Evolutionary conservation across 164 flowering plant species (phyloP).

Genomic region (Piper betle): DNA sequence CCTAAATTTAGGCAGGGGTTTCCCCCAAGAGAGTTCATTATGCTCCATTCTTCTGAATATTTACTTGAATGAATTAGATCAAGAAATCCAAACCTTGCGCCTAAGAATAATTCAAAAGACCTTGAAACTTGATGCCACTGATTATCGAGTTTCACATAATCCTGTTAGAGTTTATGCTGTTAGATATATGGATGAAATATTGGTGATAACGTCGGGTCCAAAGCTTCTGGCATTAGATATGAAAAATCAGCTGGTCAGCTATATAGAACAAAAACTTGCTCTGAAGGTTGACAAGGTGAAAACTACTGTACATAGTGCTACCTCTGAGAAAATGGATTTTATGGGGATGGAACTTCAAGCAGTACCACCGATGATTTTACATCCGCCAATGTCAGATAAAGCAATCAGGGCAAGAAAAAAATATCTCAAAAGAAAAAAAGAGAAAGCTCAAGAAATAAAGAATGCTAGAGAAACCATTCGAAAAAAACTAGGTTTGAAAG

Average conservation of each 20-base stretch:
- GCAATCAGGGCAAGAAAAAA: conserved; percentile 83
- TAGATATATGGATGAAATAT: conserved; percentile 85
- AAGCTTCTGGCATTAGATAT: conserved; percentile 47
- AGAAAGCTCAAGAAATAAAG: conserved; percentile 43
- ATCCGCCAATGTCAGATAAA: conserved; percentile 64
- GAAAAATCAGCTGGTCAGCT: conserved; percentile 36
- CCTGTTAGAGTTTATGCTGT: conserved; percentile 64
- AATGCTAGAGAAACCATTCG: conserved; percentile 73
- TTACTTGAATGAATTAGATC: conserved; percentile 64
- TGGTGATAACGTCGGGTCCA: conserved; percentile 67
- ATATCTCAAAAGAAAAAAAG: conserved; percentile 73
- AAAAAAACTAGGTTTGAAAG: conserved; percentile 68
- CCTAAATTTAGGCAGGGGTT: conserved; percentile 54
- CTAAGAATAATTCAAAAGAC: conserved; percentile 27
- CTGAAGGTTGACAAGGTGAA: conserved; percentile 50
- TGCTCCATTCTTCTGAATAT: conserved; percentile 60
- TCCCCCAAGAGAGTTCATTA: conserved; percentile 73
- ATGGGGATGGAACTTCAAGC: conserved; percentile 89
- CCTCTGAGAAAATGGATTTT: conserved; percentile 67
- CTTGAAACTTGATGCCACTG: conserved; percentile 24
- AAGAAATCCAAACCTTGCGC: conserved; percentile 52
- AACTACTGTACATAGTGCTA: conserved; percentile 72
- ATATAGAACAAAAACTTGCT: conserved; percentile 45
- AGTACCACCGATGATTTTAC: conserved; percentile 71
- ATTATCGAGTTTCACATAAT: conserved; percentile 37